A percentile compares a stretch with the other conserved stretches of the same genome.
These are phyloP conservation scores for Entamoeba invadens DNA, from an alignment of 208 protist genomes.

Conservation along the genomic window DNA sequence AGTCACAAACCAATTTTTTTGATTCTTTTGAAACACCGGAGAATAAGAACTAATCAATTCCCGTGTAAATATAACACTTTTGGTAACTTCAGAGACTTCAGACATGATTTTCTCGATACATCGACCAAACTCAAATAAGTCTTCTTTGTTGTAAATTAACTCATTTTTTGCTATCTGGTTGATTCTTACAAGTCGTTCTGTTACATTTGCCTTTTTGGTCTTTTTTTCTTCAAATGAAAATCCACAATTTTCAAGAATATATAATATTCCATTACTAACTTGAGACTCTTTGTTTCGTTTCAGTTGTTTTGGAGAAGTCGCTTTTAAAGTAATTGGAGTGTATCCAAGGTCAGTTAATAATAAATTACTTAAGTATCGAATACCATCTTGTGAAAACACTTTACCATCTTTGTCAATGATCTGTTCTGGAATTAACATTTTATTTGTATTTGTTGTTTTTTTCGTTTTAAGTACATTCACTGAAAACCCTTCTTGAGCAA, in stretches of 20 bases:
- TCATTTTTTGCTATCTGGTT: neutral
- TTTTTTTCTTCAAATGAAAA: neutral
- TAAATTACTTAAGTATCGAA: neutral
- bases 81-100: no score
- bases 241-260: neutral
- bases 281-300: neutral
- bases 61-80: no score
- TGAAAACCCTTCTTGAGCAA: neutral
- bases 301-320: neutral
- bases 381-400: neutral
- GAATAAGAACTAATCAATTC: no score
- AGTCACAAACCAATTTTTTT: no score
- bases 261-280: neutral
- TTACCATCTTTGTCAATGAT: neutral
- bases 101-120: no score
- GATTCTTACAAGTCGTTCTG: neutral
- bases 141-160: neutral
- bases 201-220: neutral
- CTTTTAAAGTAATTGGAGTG: neutral
- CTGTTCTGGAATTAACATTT: neutral
- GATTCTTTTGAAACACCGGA: no score
- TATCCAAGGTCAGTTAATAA: neutral
- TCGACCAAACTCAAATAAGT: neutral
- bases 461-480: neutral
- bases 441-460: neutral